Percentiles rank a stretch among this genome's conserved stretches.
Conservation (phyloP, 2,329 filamentous ascomycete genomes). For the Geosmithia morbida region DNA sequence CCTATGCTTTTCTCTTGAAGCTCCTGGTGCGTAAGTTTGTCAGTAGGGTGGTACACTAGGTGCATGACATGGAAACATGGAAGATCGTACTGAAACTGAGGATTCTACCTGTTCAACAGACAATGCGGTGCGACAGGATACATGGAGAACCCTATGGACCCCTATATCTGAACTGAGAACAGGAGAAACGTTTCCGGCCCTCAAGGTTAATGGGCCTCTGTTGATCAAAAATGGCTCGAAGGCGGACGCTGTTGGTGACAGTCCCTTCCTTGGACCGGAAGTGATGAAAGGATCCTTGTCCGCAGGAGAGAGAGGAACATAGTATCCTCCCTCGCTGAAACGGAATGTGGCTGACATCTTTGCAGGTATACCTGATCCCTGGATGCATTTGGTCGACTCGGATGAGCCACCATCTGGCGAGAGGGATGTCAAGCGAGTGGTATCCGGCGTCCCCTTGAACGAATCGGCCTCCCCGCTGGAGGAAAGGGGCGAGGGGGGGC, state of each 20-base stretch:
- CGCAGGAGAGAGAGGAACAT: conserved; percentile 8
- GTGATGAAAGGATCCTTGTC: conserved; percentile 43
- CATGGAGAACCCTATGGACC: conserved; percentile 27
- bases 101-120: conserved; percentile 21
- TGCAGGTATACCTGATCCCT: conserved; percentile 2
- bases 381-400: conserved; percentile 21
- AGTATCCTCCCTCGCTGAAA: conserved; percentile 6
- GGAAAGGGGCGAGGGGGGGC: conserved; percentile 34
- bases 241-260: conserved; percentile 49
- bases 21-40: conserved; percentile 15
- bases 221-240: conserved; percentile 34
- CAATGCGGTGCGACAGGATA: conserved; percentile 19
- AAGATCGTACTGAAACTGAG: conserved; percentile 27
- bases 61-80: not conserved
- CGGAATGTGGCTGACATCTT: conserved; percentile 11
- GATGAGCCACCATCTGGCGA: conserved; percentile 42
- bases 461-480: conserved; percentile 38
- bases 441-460: conserved; percentile 49
- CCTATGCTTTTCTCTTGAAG: conserved; percentile 16
- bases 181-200: conserved; percentile 10
- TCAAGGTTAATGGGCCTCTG: not conserved
- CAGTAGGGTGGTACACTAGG: not conserved
- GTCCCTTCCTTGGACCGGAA: conserved; percentile 21
- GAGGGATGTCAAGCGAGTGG: conserved; percentile 48
- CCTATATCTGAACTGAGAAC: conserved; percentile 29